phyloP scores from a whole-genome alignment of 2,329 filamentous ascomycete species.

The Paecilomyces niveus region DNA sequence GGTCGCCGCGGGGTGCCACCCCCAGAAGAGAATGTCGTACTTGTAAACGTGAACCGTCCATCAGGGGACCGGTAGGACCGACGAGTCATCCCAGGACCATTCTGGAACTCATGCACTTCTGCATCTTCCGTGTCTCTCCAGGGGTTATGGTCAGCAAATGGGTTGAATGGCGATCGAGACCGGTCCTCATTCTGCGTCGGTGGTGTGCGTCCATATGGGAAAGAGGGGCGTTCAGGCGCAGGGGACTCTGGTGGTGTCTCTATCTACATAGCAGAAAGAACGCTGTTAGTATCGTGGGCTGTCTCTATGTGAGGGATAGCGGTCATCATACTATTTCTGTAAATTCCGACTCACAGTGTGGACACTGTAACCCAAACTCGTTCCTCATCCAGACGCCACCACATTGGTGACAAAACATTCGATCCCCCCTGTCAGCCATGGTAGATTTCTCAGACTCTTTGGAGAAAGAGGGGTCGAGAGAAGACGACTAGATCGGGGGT shows the following conservation, averaged over 20 bases:
- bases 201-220: constrained; percentile 17
- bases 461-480: neutral
- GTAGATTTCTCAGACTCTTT: neutral
- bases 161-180: constrained; percentile 16
- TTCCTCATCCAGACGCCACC: constrained; percentile 72
- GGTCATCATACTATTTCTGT: constrained; percentile 69
- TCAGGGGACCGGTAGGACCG: constrained; percentile 39
- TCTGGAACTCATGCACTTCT: constrained; percentile 23
- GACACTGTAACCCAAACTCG: constrained; percentile 63
- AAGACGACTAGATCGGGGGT: constrained; percentile 2
- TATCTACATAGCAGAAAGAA: constrained; percentile 15
- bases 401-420: constrained; percentile 83
- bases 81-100: constrained; percentile 22
- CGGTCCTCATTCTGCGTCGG: constrained; percentile 16
- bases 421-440: constrained; percentile 46
- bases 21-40: constrained; percentile 21
- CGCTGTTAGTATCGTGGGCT: constrained; percentile 1
- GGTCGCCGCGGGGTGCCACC: constrained; percentile 12
- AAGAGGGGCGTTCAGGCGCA: constrained; percentile 11
- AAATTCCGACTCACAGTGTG: constrained; percentile 68
- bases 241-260: constrained; percentile 24
- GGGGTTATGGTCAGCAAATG: constrained; percentile 40
- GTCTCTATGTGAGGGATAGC: constrained; percentile 2
- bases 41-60: constrained; percentile 36
- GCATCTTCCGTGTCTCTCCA: constrained; percentile 42